phyloP scores from a whole-genome alignment of 441 rosid genomes.

The Mallotus japonicus region DNA sequence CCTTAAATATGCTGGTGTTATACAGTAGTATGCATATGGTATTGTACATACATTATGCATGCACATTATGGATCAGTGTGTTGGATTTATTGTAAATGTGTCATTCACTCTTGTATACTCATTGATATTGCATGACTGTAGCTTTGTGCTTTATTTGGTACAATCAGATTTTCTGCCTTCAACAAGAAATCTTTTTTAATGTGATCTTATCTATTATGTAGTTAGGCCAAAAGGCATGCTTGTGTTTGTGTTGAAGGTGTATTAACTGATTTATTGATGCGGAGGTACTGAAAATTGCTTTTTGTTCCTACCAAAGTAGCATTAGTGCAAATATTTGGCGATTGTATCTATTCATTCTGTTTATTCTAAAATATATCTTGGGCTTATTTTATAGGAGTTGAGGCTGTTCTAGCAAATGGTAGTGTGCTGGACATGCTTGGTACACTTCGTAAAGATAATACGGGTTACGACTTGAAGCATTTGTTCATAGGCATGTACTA shows the following conservation, averaged over 20 bases:
- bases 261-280: neutral
- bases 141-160: no score
- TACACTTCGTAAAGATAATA: conserved; percentile 88
- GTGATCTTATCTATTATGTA: neutral
- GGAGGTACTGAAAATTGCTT: neutral
- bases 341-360: neutral
- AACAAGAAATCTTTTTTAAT: neutral
- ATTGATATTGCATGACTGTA: neutral
- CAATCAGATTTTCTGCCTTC: no score
- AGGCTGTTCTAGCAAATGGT: conserved; percentile 89
- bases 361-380: conserved; percentile 19
- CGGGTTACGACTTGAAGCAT: conserved; percentile 94
- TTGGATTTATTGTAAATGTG: neutral
- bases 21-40: neutral
- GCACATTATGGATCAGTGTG: neutral
- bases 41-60: no score
- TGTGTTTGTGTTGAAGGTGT: neutral
- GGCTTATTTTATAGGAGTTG: conserved; percentile 56
- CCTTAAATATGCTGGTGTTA: neutral
- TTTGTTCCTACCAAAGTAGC: no score
- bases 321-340: neutral
- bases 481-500: conserved; percentile 68
- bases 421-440: conserved; percentile 91
- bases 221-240: neutral
- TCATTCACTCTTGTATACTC: neutral